Evolutionary conservation across 2,329 filamentous ascomycete species (phyloP).

Genomic region (Ophiocordyceps camponoti-floridani): DNA sequence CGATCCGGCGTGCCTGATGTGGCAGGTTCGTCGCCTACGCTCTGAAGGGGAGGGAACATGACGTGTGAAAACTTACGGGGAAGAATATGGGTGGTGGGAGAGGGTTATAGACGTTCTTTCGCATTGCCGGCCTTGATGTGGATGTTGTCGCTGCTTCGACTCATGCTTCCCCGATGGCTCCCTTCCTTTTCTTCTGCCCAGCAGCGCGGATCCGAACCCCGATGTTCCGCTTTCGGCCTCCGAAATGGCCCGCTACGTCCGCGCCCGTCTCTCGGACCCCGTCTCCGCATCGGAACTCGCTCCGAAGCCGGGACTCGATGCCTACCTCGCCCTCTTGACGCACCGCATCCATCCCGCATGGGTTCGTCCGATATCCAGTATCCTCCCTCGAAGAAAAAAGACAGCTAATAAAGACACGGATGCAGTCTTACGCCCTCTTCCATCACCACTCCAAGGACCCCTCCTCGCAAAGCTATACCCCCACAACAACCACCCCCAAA

Average conservation of each 20-base stretch:
- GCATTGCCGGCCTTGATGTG: slow-evolving; percentile 54
- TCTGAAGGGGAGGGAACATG: too few species aligned
- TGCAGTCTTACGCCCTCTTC: slow-evolving; percentile 63
- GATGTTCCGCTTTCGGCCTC: slow-evolving; percentile 33
- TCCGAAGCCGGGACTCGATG: slow-evolving; percentile 45
- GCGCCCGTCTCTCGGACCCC: slow-evolving; percentile 28
- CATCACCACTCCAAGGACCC: slow-evolving; percentile 44
- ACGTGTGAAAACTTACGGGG: too few species aligned
- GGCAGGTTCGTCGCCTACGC: slow-evolving; percentile 49
- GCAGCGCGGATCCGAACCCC: slow-evolving; percentile 15
- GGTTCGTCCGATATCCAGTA: slow-evolving; percentile 27
- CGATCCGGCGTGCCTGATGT: slow-evolving; percentile 87
- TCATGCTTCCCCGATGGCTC: slow-evolving; percentile 81
- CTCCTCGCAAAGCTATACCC: slow-evolving; percentile 62
- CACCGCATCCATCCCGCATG: slow-evolving; percentile 69
- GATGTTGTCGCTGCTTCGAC: slow-evolving; percentile 60
- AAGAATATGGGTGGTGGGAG: too few species aligned
- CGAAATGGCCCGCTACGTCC: slow-evolving; percentile 52
- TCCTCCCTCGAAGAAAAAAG: background rate
- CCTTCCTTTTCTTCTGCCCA: slow-evolving; percentile 71
- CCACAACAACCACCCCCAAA: slow-evolving; percentile 47
- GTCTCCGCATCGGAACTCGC: slow-evolving; percentile 22
- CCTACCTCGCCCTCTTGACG: slow-evolving; percentile 64
- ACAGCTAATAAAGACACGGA: background rate
- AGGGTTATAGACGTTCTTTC: slow-evolving; percentile 64